Evolutionary conservation across 306 rosid genomes (phyloP).

Genomic region (Astragalus glycyphyllos): DNA sequence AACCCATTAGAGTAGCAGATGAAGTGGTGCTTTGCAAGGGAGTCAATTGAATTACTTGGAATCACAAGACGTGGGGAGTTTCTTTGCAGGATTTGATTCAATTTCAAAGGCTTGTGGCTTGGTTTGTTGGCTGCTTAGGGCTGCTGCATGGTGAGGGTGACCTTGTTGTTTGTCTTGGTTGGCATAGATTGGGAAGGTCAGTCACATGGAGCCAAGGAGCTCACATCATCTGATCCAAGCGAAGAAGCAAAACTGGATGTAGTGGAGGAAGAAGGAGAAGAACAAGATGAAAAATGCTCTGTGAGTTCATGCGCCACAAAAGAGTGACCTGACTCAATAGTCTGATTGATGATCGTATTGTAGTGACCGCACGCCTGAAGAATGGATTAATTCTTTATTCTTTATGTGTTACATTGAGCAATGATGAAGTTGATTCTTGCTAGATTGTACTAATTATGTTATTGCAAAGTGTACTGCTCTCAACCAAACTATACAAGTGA

Average conservation of each 20-base stretch:
- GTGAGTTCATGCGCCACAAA: not conserved
- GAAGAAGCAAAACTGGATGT: not conserved
- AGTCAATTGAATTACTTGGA: too few relatives aligned
- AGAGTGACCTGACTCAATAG: constrained; percentile 33
- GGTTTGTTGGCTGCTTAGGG: constrained; percentile 81
- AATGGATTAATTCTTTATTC: too few relatives aligned
- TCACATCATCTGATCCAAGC: constrained; percentile 51
- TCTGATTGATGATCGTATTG: constrained; percentile 35
- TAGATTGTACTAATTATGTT: too few relatives aligned
- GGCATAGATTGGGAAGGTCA: constrained; percentile 75
- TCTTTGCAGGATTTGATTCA: constrained; percentile 66
- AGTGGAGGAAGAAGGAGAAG: not conserved
- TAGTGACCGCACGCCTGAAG: too few relatives aligned
- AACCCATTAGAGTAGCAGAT: too few relatives aligned
- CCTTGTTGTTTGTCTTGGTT: constrained; percentile 65
- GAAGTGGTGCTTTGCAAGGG: too few relatives aligned
- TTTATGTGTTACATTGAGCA: too few relatives aligned
- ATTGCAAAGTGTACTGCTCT: not conserved
- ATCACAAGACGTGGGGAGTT: constrained; percentile 46
- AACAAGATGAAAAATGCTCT: not conserved
- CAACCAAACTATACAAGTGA: not conserved
- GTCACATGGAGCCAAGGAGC: constrained; percentile 60
- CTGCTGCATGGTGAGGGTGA: constrained; percentile 62
- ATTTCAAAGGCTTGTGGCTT: constrained; percentile 69
- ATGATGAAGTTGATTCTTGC: too few relatives aligned